Base-by-base conservation (phyloP, 495 filamentous ascomycete species). In the Penicillium crystallinum region DNA sequence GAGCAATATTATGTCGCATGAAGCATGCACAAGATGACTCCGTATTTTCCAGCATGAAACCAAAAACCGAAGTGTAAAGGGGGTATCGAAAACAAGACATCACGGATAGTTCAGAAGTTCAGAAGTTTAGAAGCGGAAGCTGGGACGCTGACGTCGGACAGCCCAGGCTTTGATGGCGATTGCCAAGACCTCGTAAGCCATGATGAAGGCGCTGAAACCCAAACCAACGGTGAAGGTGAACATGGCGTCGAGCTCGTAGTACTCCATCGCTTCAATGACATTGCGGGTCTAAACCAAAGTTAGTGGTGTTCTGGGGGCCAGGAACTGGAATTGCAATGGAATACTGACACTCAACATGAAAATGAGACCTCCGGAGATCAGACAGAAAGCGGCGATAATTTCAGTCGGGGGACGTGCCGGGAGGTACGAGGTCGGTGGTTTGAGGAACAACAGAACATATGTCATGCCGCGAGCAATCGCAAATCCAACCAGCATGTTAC, bases 81-180 rank as follows among this genome's bases (percentile, higher is more conserved):
- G 53, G 64, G 62, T 67, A 61, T 63, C 59, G 57, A 52, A 45
- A 39, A 42, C 39, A 56, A 62, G 29, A 22, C 4, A 33, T 19
- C 31, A n/a, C 38, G 10, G 29, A 27, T 21, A 17, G 27, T 46
- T 63, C 49, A 66, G n/a, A n/a, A n/a, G n/a, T n/a, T n/a, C n/a
- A n/a, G n/a, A n/a, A n/a, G n/a, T n/a, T 12, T 58, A 44, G 44
- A 66, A 66, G 34, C 47, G 57, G 50, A 49, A 64, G 11, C 42
- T 61, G 22, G 66, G 51, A 14, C 56, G 63, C 39, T 67, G 59
- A 65, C 73, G 81, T 58, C 84, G 80, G 14, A 84, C 68, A 1
- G 90, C 89, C 90, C 89, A 96, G 15, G 90, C 92, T 68, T 95
- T 96, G 58, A 97, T 67, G n/a, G 92, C 84, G 43, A 96, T 80